These are phyloP conservation scores for Porodaedalea pini DNA, from an alignment of 1,284 basidiomycete genomes.

Conservation along the genomic window DNA sequence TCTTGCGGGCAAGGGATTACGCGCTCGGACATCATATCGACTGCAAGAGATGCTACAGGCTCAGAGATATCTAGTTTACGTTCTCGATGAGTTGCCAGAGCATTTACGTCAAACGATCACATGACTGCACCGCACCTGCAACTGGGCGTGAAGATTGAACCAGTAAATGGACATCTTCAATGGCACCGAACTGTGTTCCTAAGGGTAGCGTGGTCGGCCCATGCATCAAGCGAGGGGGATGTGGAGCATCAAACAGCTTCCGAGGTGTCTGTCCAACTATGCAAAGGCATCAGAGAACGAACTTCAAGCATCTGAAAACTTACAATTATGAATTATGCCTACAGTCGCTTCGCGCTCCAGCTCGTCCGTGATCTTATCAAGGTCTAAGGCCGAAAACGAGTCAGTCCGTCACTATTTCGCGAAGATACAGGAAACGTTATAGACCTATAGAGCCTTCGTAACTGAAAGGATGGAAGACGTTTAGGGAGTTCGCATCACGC, in stretches of 20 bases:
- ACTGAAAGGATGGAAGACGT: slow-evolving; percentile 92
- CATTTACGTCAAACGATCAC: not conserved
- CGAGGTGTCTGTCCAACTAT: slow-evolving; percentile 87
- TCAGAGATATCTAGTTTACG: slow-evolving; percentile 48
- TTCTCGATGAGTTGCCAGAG: not conserved
- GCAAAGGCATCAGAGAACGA: slow-evolving; percentile 22
- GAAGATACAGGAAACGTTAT: slow-evolving; percentile 15
- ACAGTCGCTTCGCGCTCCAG: slow-evolving; percentile 89
- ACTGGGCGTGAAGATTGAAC: slow-evolving; percentile 54
- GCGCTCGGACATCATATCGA: slow-evolving; percentile 56
- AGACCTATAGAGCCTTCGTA: slow-evolving; percentile 88
- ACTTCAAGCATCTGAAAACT: slow-evolving; percentile 22
- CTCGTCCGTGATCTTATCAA: slow-evolving; percentile 82
- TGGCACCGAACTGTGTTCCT: slow-evolving; percentile 70
- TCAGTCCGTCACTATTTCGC: not conserved
- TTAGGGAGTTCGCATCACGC: slow-evolving; percentile 73
- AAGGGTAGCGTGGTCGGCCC: slow-evolving; percentile 68
- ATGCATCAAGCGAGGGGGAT: slow-evolving; percentile 73
- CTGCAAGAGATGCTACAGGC: slow-evolving; percentile 49
- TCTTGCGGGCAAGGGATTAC: slow-evolving; percentile 65
- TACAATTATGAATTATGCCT: slow-evolving; percentile 94
- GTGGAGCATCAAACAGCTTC: slow-evolving; percentile 82
- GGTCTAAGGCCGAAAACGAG: slow-evolving; percentile 46
- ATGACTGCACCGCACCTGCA: slow-evolving; percentile 43
- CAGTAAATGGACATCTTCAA: slow-evolving; percentile 70